Base-by-base conservation (phyloP, 768 basidiomycete genomes). In the Hemileccinum rubropunctum region DNA sequence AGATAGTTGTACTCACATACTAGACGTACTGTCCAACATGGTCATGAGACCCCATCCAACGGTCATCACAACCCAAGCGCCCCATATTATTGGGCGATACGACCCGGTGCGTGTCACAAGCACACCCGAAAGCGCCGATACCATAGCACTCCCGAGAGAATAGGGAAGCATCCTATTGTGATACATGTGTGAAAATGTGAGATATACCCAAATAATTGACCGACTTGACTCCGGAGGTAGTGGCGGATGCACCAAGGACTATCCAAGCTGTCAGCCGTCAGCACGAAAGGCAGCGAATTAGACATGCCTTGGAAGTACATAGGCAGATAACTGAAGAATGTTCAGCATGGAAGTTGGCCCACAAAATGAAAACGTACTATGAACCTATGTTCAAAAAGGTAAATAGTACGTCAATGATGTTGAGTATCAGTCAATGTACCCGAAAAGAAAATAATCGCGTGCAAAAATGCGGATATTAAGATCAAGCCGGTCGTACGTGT, bases 181-280 rank as follows among this genome's bases (percentile, higher is more conserved):
- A 41, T 26, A 42, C 14, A 47, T 20, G 26, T 54, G 21, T 50
- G 17, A 41, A 27, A 30, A 27, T 18, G 4, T 1, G 18, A n/a
- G 12, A 8, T 12, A n/a, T 27, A n/a, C 6, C 26, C 6, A 17
- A 3, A 21, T 15, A 17, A 21, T 30, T 15, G 26, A 54, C 54
- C 35, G 15, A 71, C 64, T 61, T 56, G 43, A 76, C 39, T 7
- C 69, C 70, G 12, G 68, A 58, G 13, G 23, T 21, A 8, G 71
- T 72, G 21, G 71, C 67, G 6, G 65, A 66, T 18, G 70, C 64
- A 4, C 75, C 75, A 15, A 73, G 67, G 6, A 70, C 65, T 63
- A 33, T 38, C 9, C 3, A 12, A 8, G 7, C 11, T 42, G n/a
- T 51, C 35, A 56, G 38, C 17, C 15, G 6, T 44, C 14, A 20